A percentile compares a stretch with the other conserved stretches of the same genome.
phyloP scores from a whole-genome alignment of 495 filamentous ascomycete species.

The Durotheca rogersii region DNA sequence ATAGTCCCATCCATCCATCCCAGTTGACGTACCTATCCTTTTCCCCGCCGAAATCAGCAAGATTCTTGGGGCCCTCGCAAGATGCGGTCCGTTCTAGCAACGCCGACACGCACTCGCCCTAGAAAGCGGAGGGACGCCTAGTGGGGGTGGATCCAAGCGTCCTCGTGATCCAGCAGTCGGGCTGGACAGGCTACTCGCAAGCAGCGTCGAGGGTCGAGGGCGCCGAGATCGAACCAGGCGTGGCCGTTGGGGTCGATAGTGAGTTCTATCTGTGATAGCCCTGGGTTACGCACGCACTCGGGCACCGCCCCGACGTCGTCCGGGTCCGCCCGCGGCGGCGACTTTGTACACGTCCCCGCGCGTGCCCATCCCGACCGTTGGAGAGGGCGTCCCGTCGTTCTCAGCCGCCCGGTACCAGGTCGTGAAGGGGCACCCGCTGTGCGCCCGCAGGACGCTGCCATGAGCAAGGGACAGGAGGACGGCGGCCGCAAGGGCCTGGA shows the following conservation, averaged over 20 bases:
- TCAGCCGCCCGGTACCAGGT: slow-evolving; percentile 21
- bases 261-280: slow-evolving; percentile 24
- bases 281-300: slow-evolving; percentile 10
- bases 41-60: too few relatives aligned
- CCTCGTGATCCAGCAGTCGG: slow-evolving; percentile 8
- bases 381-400: slow-evolving; percentile 22
- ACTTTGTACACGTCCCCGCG: slow-evolving; percentile 7
- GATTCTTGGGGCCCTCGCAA: too few relatives aligned
- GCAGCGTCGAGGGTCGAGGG: slow-evolving; percentile 11
- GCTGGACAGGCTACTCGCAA: slow-evolving; percentile 19
- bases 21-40: too few relatives aligned
- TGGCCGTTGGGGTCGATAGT: slow-evolving; percentile 8
- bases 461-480: background rate
- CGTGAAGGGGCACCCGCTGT: slow-evolving; percentile 20
- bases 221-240: slow-evolving; percentile 23
- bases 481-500: background rate
- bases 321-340: slow-evolving; percentile 13
- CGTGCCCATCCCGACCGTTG: background rate
- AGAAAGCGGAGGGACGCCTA: background rate
- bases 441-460: slow-evolving; percentile 7
- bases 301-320: slow-evolving; percentile 24
- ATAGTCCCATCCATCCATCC: too few relatives aligned
- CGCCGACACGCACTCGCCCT: background rate
- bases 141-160: slow-evolving; percentile 12
- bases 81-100: too few relatives aligned